Base-by-base conservation (phyloP, 1,284 basidiomycete species). In the Marasmius oreades region DNA sequence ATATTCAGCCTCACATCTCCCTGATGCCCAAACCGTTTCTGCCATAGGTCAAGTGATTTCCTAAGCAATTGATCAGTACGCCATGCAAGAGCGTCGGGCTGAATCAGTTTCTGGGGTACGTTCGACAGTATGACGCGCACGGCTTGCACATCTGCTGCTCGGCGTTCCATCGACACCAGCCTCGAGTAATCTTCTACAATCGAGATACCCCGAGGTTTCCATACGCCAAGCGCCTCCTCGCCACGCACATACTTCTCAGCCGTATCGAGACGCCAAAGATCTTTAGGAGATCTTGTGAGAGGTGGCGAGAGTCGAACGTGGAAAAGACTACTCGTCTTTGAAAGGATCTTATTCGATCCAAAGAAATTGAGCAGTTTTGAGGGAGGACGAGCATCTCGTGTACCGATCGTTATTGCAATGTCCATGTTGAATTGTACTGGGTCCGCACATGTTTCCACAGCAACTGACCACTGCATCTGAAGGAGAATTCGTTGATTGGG, bases 201-300 rank as follows among this genome's bases (percentile, higher is more conserved):
- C 1, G 87, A 88, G 10, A 98, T 80, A 5, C 94, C 92, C 26
- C 95, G 81, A 39, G 95, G 87, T 63, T 86, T 89, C 95, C 96
- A 98, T 7, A 76, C 68, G 3, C 82, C 85, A 24, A 98, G 77
- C 2, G 81, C 73, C 66, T 98, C 94, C 68, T 98, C 94, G 2
- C 95, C 95, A 23, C 88, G 81, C 0, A 99, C 93, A 68, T 95
- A 96, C 70, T 93, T 95, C 69, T 92, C 89, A 16, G 90, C 87
- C 1, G 96, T 98, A 73, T 98, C 94, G 52, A 98, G 77, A 51
- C 95, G 79, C 95, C 96, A 98, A 11, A 98, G 78, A 59, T 98
- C 95, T 67, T 85, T 84, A 1, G 93, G 84, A 1, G 89, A 93
- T 43, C 93, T 87, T 7, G 92, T 95, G 60, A 93, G 73, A 3